Base-by-base conservation (phyloP, 768 basidiomycete species). In the Coprinopsis sp. region DNA sequence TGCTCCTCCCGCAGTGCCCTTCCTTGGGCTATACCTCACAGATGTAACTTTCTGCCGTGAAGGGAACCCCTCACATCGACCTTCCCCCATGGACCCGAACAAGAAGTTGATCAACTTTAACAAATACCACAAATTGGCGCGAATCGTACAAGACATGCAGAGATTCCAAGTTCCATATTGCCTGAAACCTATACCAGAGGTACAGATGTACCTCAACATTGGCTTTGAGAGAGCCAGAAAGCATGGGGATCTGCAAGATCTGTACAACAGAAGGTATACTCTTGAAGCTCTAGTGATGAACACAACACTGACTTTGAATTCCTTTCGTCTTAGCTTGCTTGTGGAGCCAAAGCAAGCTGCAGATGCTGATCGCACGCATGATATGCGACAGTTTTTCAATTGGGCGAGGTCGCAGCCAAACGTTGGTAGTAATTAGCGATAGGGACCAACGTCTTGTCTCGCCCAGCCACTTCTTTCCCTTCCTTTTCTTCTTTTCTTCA, bases 1-100 rank as follows among this genome's bases (percentile, higher is more conserved):
- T n/a, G 78, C 82, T 4, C 88, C 92, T 11, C 93, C 95, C 6
- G 92, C 91, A 19, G 81, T 99, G 29, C 95, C 95, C 2, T 99
- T 98, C 78, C 76, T 99, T 38, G 95, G 94, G 79, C 71, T 91
- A 28, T 93, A 92, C 63, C 69, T 94, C 51, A 92, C 92, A 8
- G 92, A 94, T 64, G 76, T 96, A 49, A 97, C 92, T 5, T 98
- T 98, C 66, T 95, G 91, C 60, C 81, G 88, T 31, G 95, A 97
- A 58, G 95, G 95, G 16, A 97, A 97, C 62, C 86, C 90, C 13
- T 85, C 88, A 12, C 73, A 85, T 55, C 78, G 95, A 53, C 77
- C 82, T 13, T 89, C 93, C 4, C 88, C 92, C 0, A 64, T 79
- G 47, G 82, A 82, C 44, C 73, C 85, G 1, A 77, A 77, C 49